Conservation (phyloP, 2,329 filamentous ascomycete species). For the Uncinocarpus reesii region DNA sequence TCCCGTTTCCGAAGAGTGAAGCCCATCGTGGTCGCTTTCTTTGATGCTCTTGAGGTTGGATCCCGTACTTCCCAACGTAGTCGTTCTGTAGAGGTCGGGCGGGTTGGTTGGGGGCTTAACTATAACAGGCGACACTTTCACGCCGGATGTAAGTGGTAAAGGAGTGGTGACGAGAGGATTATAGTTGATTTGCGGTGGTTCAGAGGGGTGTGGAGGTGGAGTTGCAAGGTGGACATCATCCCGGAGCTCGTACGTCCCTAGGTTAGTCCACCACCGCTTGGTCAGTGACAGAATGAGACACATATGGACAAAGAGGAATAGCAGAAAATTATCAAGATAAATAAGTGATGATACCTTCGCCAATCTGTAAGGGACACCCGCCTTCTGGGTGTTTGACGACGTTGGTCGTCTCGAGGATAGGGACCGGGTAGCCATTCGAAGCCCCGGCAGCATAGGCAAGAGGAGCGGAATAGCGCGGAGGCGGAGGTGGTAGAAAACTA, state of each 20-base stretch:
- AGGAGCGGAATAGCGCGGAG: constrained; percentile 68
- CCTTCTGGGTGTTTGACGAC: constrained; percentile 68
- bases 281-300: background rate
- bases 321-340: background rate
- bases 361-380: constrained; percentile 82
- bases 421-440: constrained; percentile 55
- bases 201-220: constrained; percentile 88
- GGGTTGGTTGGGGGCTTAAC: constrained; percentile 51
- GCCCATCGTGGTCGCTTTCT: constrained; percentile 52
- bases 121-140: constrained; percentile 68
- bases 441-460: constrained; percentile 63
- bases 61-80: constrained; percentile 39
- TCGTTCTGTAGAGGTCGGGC: constrained; percentile 42
- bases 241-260: constrained; percentile 79
- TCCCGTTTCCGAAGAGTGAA: constrained; percentile 49
- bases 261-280: background rate
- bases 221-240: constrained; percentile 89
- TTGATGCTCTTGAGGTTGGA: constrained; percentile 34
- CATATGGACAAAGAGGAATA: background rate
- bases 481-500: constrained; percentile 74
- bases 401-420: constrained; percentile 91
- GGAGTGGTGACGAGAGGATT: constrained; percentile 84
- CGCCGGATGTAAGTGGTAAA: constrained; percentile 72
- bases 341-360: constrained; percentile 57
- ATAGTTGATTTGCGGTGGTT: constrained; percentile 73